Evolutionary conservation across 306 rosid genomes (phyloP), one percentile per base, ranked within the genome.

Genomic region (Sindora glabra): DNA sequence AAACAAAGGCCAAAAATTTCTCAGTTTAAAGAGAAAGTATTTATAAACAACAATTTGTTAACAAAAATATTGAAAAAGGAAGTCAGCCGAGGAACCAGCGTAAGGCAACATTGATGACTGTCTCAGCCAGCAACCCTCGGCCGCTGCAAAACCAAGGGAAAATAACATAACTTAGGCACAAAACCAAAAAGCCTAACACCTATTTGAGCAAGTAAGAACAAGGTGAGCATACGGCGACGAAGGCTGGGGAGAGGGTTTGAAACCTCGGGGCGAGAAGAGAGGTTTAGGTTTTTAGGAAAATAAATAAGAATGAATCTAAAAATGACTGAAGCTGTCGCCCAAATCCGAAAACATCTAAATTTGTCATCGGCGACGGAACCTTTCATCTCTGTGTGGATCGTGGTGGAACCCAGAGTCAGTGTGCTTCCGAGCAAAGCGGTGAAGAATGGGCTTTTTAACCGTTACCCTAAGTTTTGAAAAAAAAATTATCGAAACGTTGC

Each of bases 201-300:
- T 7, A 29, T 0, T 19, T 34, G 46, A 44, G 23, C 25, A 48
- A 24, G 27, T 4, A 53, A 48, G 21, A 27, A 23, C n/a, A 18
- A 6, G 26, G 53, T 18, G 60, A 65, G 74, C 61, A 18, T 81
- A 92, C 96, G 62, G 66, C 94, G 96, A 16, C 83, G 94, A 40
- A 92, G 72, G 75, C 96, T 92, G 64, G 99, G 86, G 74, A 89
- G 81, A 51, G 99, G 94, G 1, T 96, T 92, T 59, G 95, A 81
- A 65, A 92, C 83, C 80, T 92, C 96, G 3, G 95, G 96, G 56
- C 99, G 96, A 60, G 95, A 89, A 51, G 89, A 79, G 63, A 92
- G 83, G 69, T 82, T 86, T 56, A 92, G 88, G 54, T 89, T 83
- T 57, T 56, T 54, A 27, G 98, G 85, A 13, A 82, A 83, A 78